These are phyloP conservation scores for Auriscalpium vulgare DNA, from an alignment of 768 basidiomycete species.

Conservation along the genomic window DNA sequence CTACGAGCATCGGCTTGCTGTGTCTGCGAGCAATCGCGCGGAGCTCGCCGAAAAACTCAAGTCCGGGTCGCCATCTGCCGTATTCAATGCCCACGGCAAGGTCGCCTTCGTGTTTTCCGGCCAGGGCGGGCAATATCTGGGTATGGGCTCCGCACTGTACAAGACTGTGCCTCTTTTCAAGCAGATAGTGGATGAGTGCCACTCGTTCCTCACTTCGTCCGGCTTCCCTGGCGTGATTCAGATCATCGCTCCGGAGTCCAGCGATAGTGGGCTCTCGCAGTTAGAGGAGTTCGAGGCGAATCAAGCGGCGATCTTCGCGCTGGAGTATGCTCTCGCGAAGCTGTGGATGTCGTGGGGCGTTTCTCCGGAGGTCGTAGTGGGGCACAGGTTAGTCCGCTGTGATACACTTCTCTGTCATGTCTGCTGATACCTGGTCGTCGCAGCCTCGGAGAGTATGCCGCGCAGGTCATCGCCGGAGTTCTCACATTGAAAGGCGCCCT, in stretches of 20 bases:
- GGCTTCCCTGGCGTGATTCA: slow-evolving; percentile 45
- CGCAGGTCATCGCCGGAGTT: slow-evolving; percentile 55
- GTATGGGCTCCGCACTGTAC: slow-evolving; percentile 59
- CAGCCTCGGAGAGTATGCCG: slow-evolving; percentile 73
- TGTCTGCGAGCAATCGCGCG: slow-evolving; percentile 33
- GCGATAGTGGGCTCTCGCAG: slow-evolving; percentile 15
- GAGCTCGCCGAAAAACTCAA: slow-evolving; percentile 42
- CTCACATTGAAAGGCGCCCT: slow-evolving; percentile 51
- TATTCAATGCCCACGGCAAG: slow-evolving; percentile 22
- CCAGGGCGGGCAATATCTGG: slow-evolving; percentile 59
- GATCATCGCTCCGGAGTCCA: slow-evolving; percentile 24
- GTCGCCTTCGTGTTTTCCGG: slow-evolving; percentile 68
- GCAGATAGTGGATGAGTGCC: slow-evolving; percentile 48
- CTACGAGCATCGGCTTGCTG: slow-evolving; percentile 44
- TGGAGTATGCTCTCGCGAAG: slow-evolving; percentile 54
- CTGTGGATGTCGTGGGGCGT: slow-evolving; percentile 70
- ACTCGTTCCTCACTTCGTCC: slow-evolving; percentile 36
- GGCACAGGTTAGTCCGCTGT: slow-evolving; percentile 52
- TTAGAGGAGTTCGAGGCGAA: slow-evolving; percentile 35
- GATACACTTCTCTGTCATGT: neutral
- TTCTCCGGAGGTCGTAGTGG: slow-evolving; percentile 49
- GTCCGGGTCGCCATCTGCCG: slow-evolving; percentile 23
- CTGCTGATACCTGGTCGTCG: neutral
- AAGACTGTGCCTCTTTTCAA: slow-evolving; percentile 39
- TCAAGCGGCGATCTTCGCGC: slow-evolving; percentile 49